Evolutionary conservation across 441 rosid species (phyloP).

Genomic region (Populus hybrid): DNA sequence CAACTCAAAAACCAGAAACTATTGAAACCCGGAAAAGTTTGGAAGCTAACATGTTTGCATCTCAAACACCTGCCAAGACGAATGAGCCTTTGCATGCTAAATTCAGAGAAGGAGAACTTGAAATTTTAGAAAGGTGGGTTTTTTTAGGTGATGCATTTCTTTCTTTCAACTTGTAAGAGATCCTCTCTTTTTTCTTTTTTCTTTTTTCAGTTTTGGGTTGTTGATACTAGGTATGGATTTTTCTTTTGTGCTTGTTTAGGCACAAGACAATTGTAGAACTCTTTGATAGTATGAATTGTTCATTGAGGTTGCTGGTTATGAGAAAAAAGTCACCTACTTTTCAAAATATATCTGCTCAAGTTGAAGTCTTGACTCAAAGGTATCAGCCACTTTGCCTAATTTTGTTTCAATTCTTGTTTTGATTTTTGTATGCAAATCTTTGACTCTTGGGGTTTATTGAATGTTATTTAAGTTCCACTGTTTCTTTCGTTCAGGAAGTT

Average conservation of each 20-base stretch:
- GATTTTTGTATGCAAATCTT: background rate
- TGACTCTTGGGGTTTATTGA: background rate
- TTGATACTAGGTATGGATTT: background rate
- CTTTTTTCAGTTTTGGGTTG: background rate
- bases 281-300: constrained; percentile 41
- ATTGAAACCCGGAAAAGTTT: constrained; percentile 9
- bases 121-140: constrained; percentile 30
- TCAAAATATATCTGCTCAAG: constrained; percentile 40
- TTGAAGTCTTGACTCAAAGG: constrained; percentile 43
- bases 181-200: background rate
- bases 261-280: constrained; percentile 30
- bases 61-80: constrained; percentile 45
- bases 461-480: background rate
- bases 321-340: constrained; percentile 38
- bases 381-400: constrained; percentile 8
- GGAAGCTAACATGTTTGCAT: constrained; percentile 18
- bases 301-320: constrained; percentile 46
- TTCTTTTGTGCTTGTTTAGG: constrained; percentile 20
- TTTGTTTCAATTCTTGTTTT: background rate
- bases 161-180: background rate
- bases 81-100: constrained; percentile 19
- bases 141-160: background rate
- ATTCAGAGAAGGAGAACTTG: constrained; percentile 15
- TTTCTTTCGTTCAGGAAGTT: constrained; percentile 35
- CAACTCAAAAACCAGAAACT: constrained; percentile 10